These are phyloP conservation scores for Cymbopogon citratus DNA, from an alignment of 176 grass and related monocot species.

Conservation along the genomic window DNA sequence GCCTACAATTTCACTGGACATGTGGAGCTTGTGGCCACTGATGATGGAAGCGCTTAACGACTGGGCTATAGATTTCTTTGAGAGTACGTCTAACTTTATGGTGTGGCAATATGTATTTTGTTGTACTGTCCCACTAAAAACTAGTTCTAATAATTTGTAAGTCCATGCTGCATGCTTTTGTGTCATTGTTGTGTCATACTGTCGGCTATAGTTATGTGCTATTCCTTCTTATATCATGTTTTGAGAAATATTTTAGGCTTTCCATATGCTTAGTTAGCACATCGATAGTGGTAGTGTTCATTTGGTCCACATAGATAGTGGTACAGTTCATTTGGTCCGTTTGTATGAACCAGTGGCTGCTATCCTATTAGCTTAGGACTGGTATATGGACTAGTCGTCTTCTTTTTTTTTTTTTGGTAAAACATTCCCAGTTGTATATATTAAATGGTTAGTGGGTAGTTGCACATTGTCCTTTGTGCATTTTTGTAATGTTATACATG, in stretches of 20 bases:
- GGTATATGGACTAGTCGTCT: neutral
- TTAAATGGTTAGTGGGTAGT: neutral
- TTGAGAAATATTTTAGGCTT: neutral
- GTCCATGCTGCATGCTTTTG: neutral
- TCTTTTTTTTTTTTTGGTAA: neutral
- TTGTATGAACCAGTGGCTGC: neutral
- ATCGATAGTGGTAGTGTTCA: neutral
- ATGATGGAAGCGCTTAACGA: conserved; percentile 81
- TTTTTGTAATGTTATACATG: neutral
- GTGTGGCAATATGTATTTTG: neutral
- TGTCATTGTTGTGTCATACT: conserved; percentile 8
- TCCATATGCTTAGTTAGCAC: neutral
- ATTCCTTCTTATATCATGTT: neutral
- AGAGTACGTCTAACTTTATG: conserved; percentile 51
- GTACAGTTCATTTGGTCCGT: neutral
- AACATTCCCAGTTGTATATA: neutral
- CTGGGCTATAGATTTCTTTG: conserved; percentile 95
- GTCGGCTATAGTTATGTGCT: neutral
- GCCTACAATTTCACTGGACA: conserved; percentile 75
- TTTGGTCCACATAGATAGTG: neutral
- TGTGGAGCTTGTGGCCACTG: conserved; percentile 92
- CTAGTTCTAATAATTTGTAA: neutral
- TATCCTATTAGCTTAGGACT: conserved; percentile 15
- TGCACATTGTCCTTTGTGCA: neutral
- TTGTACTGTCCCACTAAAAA: neutral